These are phyloP conservation scores for Ampelocalamus luodianensis DNA, from an alignment of 176 grass and related monocot species.

Conservation along the genomic window DNA sequence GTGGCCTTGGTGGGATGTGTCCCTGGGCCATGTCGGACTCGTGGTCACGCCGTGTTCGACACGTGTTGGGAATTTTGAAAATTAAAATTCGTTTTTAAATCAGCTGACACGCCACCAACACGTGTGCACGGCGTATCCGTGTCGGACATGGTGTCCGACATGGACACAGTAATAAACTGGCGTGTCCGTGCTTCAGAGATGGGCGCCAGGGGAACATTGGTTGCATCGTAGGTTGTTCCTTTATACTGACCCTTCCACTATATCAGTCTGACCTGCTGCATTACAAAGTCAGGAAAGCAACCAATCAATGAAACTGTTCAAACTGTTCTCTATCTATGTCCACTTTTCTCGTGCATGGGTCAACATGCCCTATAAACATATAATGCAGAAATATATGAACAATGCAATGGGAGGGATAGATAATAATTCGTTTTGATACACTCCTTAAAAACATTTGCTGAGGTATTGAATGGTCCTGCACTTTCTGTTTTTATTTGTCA, in stretches of 20 bases:
- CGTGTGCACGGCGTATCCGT: too few relatives aligned
- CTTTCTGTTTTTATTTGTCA: constrained; percentile 6
- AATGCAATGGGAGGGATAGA: background rate
- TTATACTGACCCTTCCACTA: background rate
- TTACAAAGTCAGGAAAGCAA: constrained; percentile 3
- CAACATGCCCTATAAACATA: constrained; percentile 1
- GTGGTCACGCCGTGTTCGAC: too few relatives aligned
- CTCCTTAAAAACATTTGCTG: background rate
- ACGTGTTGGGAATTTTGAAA: too few relatives aligned
- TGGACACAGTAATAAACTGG: too few relatives aligned
- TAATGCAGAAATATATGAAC: background rate
- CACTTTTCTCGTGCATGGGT: background rate
- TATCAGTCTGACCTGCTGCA: background rate
- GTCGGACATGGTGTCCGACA: too few relatives aligned
- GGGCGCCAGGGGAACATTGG: too few relatives aligned
- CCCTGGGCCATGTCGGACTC: too few relatives aligned
- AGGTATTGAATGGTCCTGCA: background rate
- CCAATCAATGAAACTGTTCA: background rate
- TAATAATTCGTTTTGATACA: background rate
- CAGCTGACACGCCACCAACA: too few relatives aligned
- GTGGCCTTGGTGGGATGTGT: too few relatives aligned
- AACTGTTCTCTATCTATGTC: background rate
- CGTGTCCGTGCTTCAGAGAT: too few relatives aligned
- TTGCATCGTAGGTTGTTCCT: background rate
- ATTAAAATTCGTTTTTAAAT: too few relatives aligned